phyloP scores from a whole-genome alignment of 768 basidiomycete genomes.

The Suillus alpinus region DNA sequence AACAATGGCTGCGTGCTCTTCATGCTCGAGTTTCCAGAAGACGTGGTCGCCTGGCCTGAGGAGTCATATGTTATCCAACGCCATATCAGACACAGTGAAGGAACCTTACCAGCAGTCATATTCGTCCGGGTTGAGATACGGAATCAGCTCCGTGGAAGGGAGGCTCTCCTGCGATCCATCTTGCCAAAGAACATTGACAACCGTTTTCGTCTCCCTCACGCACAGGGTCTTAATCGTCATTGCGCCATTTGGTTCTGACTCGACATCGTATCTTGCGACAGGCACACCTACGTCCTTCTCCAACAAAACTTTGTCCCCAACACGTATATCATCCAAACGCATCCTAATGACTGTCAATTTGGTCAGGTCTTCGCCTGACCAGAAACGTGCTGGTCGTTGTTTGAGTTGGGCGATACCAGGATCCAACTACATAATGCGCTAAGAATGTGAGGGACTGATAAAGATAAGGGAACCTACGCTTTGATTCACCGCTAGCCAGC shows the following conservation, averaged over 20 bases:
- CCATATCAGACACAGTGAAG: neutral
- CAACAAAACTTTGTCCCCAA: constrained; percentile 70
- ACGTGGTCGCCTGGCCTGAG: constrained; percentile 90
- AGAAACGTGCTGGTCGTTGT: constrained; percentile 71
- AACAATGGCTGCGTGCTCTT: constrained; percentile 65
- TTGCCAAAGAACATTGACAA: constrained; percentile 81
- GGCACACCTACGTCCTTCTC: constrained; percentile 48
- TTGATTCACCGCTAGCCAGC: constrained; percentile 89
- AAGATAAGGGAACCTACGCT: constrained; percentile 44
- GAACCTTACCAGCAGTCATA: constrained; percentile 79
- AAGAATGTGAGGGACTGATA: constrained; percentile 6
- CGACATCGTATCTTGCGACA: constrained; percentile 59
- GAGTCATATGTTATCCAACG: constrained; percentile 10
- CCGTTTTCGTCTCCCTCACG: constrained; percentile 71
- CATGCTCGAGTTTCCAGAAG: constrained; percentile 75
- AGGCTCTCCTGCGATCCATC: constrained; percentile 68
- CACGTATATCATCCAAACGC: constrained; percentile 63
- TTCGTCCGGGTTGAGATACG: constrained; percentile 86
- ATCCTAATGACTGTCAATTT: constrained; percentile 64
- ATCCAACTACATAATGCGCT: constrained; percentile 49
- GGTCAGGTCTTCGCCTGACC: constrained; percentile 62
- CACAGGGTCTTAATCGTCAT: constrained; percentile 56
- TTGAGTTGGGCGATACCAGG: constrained; percentile 50
- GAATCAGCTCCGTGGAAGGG: constrained; percentile 65
- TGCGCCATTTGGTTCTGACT: constrained; percentile 40